Percentiles rank a stretch among this genome's conserved stretches.
These are phyloP conservation scores for Ophiocordyceps robertsii DNA, from an alignment of 2,329 filamentous ascomycete genomes.

Conservation along the genomic window DNA sequence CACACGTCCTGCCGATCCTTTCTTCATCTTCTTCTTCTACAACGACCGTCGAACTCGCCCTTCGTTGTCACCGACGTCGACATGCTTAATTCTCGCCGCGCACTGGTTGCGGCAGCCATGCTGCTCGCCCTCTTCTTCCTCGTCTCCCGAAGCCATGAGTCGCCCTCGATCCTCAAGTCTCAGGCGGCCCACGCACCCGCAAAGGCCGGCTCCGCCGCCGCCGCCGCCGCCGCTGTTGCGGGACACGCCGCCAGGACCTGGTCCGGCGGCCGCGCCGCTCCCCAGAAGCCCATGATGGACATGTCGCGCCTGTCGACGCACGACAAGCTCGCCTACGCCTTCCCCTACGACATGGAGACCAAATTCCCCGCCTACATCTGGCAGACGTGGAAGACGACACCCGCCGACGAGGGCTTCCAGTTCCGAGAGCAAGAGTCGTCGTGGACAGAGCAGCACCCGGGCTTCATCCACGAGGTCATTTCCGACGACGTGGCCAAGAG, in stretches of 20 bases:
- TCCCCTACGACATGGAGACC: conserved; percentile 75
- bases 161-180: background rate
- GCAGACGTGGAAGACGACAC: conserved; percentile 95
- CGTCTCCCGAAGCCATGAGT: conserved; percentile 45
- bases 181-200: background rate
- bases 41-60: background rate
- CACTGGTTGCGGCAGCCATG: conserved; percentile 56
- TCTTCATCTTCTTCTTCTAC: background rate
- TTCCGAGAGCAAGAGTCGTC: conserved; percentile 78
- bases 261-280: background rate
- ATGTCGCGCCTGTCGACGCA: conserved; percentile 57
- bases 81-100: conserved; percentile 72
- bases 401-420: conserved; percentile 61
- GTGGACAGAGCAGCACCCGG: conserved; percentile 78
- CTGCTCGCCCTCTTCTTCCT: conserved; percentile 57
- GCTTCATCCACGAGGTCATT: conserved; percentile 92
- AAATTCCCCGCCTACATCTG: conserved; percentile 98
- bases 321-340: conserved; percentile 83
- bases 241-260: background rate
- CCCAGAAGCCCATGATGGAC: conserved; percentile 55
- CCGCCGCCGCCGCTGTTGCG: conserved; percentile 7
- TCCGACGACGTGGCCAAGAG: conserved; percentile 78
- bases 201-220: conserved; percentile 10
- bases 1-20: background rate
- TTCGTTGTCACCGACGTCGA: conserved; percentile 4